Base-by-base conservation (phyloP, 345 rosid genomes). In the Melaleuca alternifolia region DNA sequence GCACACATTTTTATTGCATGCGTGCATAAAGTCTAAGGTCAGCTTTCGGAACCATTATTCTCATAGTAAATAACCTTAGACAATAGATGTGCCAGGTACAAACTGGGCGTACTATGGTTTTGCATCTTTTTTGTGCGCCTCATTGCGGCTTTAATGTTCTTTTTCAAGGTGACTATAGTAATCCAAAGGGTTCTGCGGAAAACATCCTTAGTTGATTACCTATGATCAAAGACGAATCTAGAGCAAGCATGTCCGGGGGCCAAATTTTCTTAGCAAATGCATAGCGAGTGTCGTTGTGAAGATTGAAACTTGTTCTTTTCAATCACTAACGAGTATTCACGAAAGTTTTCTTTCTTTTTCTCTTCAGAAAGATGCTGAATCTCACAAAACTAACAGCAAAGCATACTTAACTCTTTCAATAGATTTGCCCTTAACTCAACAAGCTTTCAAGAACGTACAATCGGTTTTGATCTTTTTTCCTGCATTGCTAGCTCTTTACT, bases 171-270 rank as follows among this genome's bases (percentile, higher is more conserved):
- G 71, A 59, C 18, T 59, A 18, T 3, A n/a, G 20, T 2, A 59
- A n/a, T n/a, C 0, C n/a, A 5, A n/a, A 59, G 18, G 37, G 37
- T 7, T 59, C 13, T n/a, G 37, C 5, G 0, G n/a, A 59, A 59
- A 59, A 0, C 2, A 6, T n/a, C n/a, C 71, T 59, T 8, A 59
- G 13, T 59, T 6, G 18, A 59, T 59, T 59, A 59, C 16, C 71
- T 11, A n/a, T 0, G 33, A n/a, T 11, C n/a, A 59, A 33, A 59
- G 33, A 59, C 12, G 18, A 16, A 59, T 12, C 37, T 59, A n/a
- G 71, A 59, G 71, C 71, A n/a, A 11, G 16, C 71, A 12, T 59
- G 37, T 12, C 2, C 3, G 37, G 30, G 28, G 33, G 8, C 9
- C 0, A 59, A 1, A 59, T 33, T 59, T 6, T 33, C 6, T 59